Conservation (phyloP, 306 rosid genomes). For the Alnus glutinosa region DNA sequence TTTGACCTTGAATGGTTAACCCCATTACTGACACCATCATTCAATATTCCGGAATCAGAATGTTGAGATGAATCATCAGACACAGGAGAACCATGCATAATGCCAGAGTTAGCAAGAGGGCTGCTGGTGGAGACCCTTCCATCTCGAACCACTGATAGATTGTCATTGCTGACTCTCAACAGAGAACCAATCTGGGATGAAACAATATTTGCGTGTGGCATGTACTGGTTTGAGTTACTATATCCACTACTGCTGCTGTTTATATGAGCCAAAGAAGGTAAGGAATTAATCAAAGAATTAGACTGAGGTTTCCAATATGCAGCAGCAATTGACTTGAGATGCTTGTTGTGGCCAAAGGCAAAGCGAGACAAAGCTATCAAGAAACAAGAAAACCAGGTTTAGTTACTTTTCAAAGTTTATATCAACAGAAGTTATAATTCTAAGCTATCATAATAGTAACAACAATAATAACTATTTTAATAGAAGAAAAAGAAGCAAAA, state of each 20-base stretch:
- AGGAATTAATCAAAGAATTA: constrained; percentile 70
- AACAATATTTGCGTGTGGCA: constrained; percentile 60
- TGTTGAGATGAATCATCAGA: constrained; percentile 91
- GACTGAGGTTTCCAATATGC: constrained; percentile 91
- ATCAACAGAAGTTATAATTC: neutral
- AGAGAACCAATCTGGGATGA: constrained; percentile 89
- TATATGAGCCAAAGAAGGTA: constrained; percentile 75
- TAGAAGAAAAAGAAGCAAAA: neutral
- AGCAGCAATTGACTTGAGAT: constrained; percentile 90
- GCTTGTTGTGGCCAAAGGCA: constrained; percentile 95
- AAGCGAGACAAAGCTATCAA: constrained; percentile 83
- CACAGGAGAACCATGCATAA: constrained; percentile 93
- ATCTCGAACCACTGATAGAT: constrained; percentile 61
- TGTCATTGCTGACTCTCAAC: constrained; percentile 73
- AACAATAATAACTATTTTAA: neutral
- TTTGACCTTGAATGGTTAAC: constrained; percentile 58
- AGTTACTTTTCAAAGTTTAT: constrained; percentile 20
- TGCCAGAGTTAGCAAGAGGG: constrained; percentile 80
- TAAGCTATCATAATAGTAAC: neutral
- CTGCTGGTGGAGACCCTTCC: constrained; percentile 83
- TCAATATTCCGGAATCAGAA: constrained; percentile 91
- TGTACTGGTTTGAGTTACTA: constrained; percentile 50
- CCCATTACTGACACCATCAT: constrained; percentile 87
- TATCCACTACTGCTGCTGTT: constrained; percentile 54
- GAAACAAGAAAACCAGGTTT: constrained; percentile 5